Percentiles rank a stretch among this genome's conserved stretches.
Evolutionary conservation across 257 asterid species (phyloP).

Genomic region (Jaltomata sinuosa): DNA sequence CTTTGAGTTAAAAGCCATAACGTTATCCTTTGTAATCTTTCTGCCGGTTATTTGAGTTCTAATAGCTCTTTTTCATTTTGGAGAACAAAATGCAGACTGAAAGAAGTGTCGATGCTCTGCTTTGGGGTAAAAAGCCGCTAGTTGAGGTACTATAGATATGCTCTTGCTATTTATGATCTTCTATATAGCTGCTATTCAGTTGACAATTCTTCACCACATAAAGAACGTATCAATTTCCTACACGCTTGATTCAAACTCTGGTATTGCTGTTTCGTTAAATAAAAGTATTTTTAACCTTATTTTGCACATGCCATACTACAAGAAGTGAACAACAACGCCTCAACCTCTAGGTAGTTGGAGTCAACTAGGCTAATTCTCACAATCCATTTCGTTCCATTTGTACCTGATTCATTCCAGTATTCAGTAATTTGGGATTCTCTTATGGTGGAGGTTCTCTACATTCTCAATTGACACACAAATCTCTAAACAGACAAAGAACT

Average conservation of each 20-base stretch:
- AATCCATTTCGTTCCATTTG: background rate
- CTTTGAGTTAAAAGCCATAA: background rate
- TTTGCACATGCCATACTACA: background rate
- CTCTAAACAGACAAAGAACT: background rate
- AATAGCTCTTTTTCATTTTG: slow-evolving; percentile 2
- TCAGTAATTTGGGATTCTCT: background rate
- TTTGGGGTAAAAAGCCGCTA: slow-evolving; percentile 47
- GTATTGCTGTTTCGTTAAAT: background rate
- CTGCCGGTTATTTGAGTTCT: background rate
- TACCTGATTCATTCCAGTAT: background rate
- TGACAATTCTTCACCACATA: background rate
- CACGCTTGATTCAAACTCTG: background rate
- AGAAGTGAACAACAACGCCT: background rate
- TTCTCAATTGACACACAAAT: background rate
- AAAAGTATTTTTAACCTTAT: background rate
- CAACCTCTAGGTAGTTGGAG: background rate
- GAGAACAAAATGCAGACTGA: slow-evolving; percentile 31
- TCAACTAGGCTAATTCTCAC: background rate
- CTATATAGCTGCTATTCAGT: background rate
- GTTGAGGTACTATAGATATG: slow-evolving; percentile 42
- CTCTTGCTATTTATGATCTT: slow-evolving; percentile 3
- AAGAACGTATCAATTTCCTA: background rate
- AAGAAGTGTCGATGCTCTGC: slow-evolving; percentile 63
- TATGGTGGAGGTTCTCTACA: background rate
- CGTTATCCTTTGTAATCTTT: background rate